Evolutionary conservation across 306 rosid genomes (phyloP).

Genomic region (Pachyrhizus erosus): DNA sequence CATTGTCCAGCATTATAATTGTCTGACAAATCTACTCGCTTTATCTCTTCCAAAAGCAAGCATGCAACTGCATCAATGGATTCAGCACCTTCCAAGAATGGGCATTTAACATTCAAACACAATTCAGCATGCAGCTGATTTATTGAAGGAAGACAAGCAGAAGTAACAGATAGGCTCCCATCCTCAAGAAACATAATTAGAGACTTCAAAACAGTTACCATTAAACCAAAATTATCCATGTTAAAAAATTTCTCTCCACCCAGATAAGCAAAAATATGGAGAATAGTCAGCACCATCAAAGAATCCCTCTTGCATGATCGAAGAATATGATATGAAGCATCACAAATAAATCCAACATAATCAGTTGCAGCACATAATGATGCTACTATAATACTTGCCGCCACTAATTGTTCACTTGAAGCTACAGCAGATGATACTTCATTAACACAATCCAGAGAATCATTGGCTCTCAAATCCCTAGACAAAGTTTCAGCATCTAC

Average conservation of each 20-base stretch:
- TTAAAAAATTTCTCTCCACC: conserved; percentile 67
- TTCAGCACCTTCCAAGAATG: conserved; percentile 63
- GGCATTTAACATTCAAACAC: conserved; percentile 58
- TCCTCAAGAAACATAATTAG: conserved; percentile 69
- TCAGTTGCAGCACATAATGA: conserved; percentile 73
- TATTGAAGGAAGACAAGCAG: conserved; percentile 52
- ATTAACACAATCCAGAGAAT: conserved; percentile 45
- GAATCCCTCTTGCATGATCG: conserved; percentile 52
- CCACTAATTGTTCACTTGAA: conserved; percentile 71
- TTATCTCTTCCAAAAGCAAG: conserved; percentile 64
- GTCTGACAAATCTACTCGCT: conserved; percentile 40
- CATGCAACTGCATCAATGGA: conserved; percentile 58
- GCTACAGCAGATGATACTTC: conserved; percentile 52
- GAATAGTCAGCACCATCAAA: conserved; percentile 61
- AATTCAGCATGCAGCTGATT: conserved; percentile 50
- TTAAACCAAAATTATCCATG: conserved; percentile 45
- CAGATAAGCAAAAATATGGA: conserved; percentile 77
- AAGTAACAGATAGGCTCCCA: conserved; percentile 42
- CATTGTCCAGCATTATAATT: conserved; percentile 35
- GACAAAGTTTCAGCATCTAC: conserved; percentile 40
- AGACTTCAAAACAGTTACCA: conserved; percentile 70
- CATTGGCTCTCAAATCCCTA: conserved; percentile 44
- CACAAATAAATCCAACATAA: conserved; percentile 60
- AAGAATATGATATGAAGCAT: conserved; percentile 68
- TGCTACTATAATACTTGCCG: conserved; percentile 76